Base-by-base conservation (phyloP, 352 stramenopile species). In the Globisporangium rhizosaccharum region DNA sequence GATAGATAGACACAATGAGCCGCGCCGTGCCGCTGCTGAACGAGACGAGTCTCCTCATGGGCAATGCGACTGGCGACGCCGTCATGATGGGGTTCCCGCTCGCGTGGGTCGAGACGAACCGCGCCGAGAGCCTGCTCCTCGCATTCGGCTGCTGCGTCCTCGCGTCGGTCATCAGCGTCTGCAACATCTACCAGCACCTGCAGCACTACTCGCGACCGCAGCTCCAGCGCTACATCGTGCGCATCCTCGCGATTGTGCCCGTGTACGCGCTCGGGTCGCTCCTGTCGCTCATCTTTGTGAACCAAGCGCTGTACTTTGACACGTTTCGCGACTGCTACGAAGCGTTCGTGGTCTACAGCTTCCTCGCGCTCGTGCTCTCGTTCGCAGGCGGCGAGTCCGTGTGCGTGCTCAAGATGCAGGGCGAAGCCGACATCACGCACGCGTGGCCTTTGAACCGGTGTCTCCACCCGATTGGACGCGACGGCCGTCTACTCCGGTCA, bases 321-420 rank as follows among this genome's bases (percentile, higher is more conserved):
- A 92, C 82, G 17, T 71, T 97, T 30, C 87, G 91, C 47, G 90
- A 97, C 65, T 84, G 87, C 57, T 97, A 97, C 68, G 91, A 97
- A 61, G 90, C 91, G 1, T 97, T 97, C 58, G 90, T 97, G 20
- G 85, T 97, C 33, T 97, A 97, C 66, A 92, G 72, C 30, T 97
- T 97, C 66, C 65, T 97, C 4, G 88, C 90, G 44, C 73, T 97
- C 10, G 88, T 97, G 56, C 76, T 97, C 1, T 92, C 87, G 53
- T 96, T 92, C 62, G 75, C 79, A 18, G 84, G 90, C 25, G 90
- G 90, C 20, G 89, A 97, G 63, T 92, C 75, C 44, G 87, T 91
- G 28, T 96, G 87, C 58, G 82, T 95, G 30, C 63, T 89, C 41
- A 91, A 94, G 63, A 96, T 96, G 79, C 87, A 94, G 58, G 72